phyloP scores from a whole-genome alignment of 2,329 filamentous ascomycete species.

The Alternaria arborescens region DNA sequence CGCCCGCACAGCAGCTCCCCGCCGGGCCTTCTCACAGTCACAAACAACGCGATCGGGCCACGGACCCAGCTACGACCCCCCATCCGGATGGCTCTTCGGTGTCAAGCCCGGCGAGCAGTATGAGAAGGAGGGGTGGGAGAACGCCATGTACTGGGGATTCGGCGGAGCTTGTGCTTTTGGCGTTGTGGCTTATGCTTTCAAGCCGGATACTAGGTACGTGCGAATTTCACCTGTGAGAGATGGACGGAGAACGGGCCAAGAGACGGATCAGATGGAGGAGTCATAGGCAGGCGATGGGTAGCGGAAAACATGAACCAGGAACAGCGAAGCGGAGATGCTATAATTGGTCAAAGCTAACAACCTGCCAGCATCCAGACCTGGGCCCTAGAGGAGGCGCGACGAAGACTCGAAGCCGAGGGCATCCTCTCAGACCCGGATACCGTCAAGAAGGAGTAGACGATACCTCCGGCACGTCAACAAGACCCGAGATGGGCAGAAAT shows the following conservation, averaged over 20 bases:
- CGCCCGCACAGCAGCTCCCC: slow-evolving; percentile 12
- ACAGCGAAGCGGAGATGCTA: background rate
- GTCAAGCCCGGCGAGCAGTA: slow-evolving; percentile 95
- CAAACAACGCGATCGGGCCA: slow-evolving; percentile 51
- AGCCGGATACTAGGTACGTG: slow-evolving; percentile 98
- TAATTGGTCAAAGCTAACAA: slow-evolving; percentile 25
- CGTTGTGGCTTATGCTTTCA: slow-evolving; percentile 87
- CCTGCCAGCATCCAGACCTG: slow-evolving; percentile 90
- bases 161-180: slow-evolving; percentile 78
- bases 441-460: slow-evolving; percentile 52
- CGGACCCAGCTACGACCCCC: slow-evolving; percentile 86
- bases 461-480: background rate
- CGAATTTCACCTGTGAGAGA: background rate
- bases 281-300: background rate
- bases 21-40: slow-evolving; percentile 39
- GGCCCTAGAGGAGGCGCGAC: slow-evolving; percentile 95
- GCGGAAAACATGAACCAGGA: background rate
- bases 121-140: slow-evolving; percentile 97
- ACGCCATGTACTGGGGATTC: slow-evolving; percentile 83
- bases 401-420: slow-evolving; percentile 94
- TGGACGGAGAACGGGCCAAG: background rate
- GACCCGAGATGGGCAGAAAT: background rate
- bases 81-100: slow-evolving; percentile 90
- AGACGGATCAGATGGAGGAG: background rate
- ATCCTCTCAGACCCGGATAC: slow-evolving; percentile 82